Evolutionary conservation across 1,284 basidiomycete genomes (phyloP).

Genomic region (Pascua guehoae): DNA sequence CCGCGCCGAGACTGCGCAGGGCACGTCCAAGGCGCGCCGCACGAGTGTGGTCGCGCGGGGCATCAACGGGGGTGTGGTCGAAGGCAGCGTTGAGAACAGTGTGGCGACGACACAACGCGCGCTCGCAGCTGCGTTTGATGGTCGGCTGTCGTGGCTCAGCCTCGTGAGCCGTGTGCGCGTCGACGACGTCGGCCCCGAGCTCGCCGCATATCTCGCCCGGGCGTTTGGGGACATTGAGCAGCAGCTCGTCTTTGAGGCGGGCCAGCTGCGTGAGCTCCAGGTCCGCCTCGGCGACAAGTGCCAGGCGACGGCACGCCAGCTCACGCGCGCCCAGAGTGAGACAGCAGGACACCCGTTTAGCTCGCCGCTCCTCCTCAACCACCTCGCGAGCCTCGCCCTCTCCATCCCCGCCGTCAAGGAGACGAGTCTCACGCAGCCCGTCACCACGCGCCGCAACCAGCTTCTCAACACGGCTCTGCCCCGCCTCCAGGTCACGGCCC

Average conservation of each 20-base stretch:
- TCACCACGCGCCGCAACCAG: conserved; percentile 59
- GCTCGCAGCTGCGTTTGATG: conserved; percentile 57
- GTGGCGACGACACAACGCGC: conserved; percentile 54
- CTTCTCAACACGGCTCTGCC: conserved; percentile 59
- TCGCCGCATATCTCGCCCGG: conserved; percentile 57
- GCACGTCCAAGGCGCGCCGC: conserved; percentile 28
- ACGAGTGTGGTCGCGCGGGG: conserved; percentile 31
- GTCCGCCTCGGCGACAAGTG: conserved; percentile 51
- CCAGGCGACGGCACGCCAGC: conserved; percentile 21
- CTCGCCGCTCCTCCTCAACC: conserved; percentile 67
- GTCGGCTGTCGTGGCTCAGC: conserved; percentile 62
- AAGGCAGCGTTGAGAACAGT: conserved; percentile 54
- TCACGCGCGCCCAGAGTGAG: conserved; percentile 23
- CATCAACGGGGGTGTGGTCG: conserved; percentile 48
- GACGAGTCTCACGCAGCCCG: conserved; percentile 57
- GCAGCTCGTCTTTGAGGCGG: conserved; percentile 69
- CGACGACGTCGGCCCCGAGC: conserved; percentile 64
- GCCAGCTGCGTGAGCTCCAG: conserved; percentile 61
- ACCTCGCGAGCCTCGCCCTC: conserved; percentile 56
- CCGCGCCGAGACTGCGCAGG: conserved; percentile 17
- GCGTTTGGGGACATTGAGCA: conserved; percentile 67
- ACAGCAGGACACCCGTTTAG: conserved; percentile 54
- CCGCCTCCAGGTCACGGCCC: conserved; percentile 63
- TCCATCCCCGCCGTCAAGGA: conserved; percentile 55
- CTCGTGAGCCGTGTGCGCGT: conserved; percentile 58